Evolutionary conservation across 805 yeast genomes (phyloP), one percentile per base, ranked within the genome.

Genomic region (Wickerhamia fluorescens): DNA sequence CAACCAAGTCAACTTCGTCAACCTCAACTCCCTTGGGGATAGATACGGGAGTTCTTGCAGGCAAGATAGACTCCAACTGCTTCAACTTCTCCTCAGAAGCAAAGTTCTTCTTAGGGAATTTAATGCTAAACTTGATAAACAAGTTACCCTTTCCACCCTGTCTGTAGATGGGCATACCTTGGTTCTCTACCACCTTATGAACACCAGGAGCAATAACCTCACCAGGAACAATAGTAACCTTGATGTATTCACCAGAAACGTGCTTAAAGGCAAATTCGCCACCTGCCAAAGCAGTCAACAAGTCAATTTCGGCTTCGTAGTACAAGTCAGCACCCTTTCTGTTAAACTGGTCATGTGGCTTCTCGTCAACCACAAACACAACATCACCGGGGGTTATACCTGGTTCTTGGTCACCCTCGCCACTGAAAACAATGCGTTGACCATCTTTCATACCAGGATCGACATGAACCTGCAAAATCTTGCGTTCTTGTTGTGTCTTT

Each of bases 371-470:
- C 22, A 87, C 82, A 42, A 92, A 87, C 37, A 92, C 71, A 40
- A 92, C 97, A 58, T 92, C 98, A 58, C 99, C 99, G 17, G 98
- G 95, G 36, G 87, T 76, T 35, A 85, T 72, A 56, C 82, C 87
- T 37, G 97, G 97, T 42, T 82, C 92, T 62, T 89, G 96, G 62
- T 92, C 98, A 51, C 96, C 96, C 67, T 89, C 96, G 43, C 96
- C 97, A 45, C 76, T 70, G 68, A 89, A 92, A 5, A 77, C 84
- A 45, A 92, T 73, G 62, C 77, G 78, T 66, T 89, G 95, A 36
- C 96, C 96, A 51, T 86, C 82, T 52, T 70, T 78, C 96, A 89
- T 89, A 67, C 99, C 99, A 48, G 94, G 92, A 55, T 86, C 95
- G 52, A 92, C 75, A 62, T 88, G 85, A 33, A 92, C 96, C 63